These are phyloP conservation scores for Yamadazyma olivae DNA, from an alignment of 805 yeast species.

Conservation along the genomic window DNA sequence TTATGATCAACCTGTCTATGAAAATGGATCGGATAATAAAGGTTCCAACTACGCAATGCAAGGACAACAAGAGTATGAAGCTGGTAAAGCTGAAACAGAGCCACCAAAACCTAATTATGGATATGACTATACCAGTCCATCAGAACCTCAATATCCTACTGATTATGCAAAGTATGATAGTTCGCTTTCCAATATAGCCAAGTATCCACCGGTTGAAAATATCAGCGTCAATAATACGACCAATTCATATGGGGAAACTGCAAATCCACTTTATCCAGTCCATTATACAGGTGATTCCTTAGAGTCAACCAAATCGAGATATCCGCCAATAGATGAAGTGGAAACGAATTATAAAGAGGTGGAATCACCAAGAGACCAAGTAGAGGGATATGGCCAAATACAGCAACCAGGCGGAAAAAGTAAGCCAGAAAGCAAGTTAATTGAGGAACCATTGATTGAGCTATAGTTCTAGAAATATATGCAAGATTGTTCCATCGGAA, in stretches of 20 bases:
- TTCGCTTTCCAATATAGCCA: conserved; percentile 7
- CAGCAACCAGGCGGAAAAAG: too few species aligned
- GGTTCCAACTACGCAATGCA: too few species aligned
- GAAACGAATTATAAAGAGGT: conserved; percentile 1
- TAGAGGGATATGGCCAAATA: too few species aligned
- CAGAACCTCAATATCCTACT: conserved; percentile 2
- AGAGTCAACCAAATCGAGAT: conserved; percentile 11
- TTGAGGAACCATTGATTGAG: conserved; percentile 39
- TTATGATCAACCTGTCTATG: too few species aligned
- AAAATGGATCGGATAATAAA: too few species aligned
- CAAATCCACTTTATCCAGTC: background rate
- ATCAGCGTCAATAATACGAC: background rate
- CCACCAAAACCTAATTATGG: background rate
- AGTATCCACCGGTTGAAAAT: conserved; percentile 11
- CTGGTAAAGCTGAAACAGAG: background rate
- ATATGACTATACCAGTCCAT: conserved; percentile 3
- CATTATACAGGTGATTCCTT: conserved; percentile 7
- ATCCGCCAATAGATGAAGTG: conserved; percentile 14
- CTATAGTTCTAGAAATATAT: too few species aligned
- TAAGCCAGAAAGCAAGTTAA: conserved; percentile 5
- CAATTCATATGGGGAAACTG: background rate
- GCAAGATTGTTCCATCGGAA: too few species aligned
- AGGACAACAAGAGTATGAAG: background rate
- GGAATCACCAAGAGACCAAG: background rate
- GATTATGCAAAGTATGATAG: background rate